These are phyloP conservation scores for Magnusiomyces ingens DNA, from an alignment of 1,139 yeast species.

Conservation along the genomic window DNA sequence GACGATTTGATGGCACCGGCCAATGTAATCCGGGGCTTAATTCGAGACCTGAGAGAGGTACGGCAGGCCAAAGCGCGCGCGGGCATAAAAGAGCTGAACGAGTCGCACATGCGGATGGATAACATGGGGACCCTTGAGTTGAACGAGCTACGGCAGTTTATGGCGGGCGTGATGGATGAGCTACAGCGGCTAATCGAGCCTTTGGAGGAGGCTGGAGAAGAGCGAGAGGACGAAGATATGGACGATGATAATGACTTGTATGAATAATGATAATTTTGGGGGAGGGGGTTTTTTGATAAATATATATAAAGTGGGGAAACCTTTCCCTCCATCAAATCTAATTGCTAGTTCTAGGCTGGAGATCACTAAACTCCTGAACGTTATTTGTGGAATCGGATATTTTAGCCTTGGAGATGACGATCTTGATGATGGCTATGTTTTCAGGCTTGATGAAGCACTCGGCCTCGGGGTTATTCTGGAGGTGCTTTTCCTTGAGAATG, in stretches of 20 bases:
- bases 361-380: conserved; percentile 28
- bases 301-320: too few relatives aligned
- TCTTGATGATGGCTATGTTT: conserved; percentile 57
- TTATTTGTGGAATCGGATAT: conserved; percentile 79
- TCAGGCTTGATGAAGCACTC: conserved; percentile 58
- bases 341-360: too few relatives aligned
- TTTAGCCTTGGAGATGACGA: conserved; percentile 58
- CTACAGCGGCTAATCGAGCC: conserved; percentile 47
- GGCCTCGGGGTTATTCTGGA: conserved; percentile 57
- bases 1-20: conserved; percentile 70
- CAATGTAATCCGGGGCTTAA: conserved; percentile 54
- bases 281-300: too few relatives aligned
- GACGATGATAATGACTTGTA: conserved; percentile 13
- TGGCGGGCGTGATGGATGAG: conserved; percentile 71
- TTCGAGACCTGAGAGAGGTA: conserved; percentile 82
- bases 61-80: conserved; percentile 73
- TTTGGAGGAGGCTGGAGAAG: conserved; percentile 28
- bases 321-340: too few relatives aligned
- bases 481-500: conserved; percentile 51
- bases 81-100: conserved; percentile 74
- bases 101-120: conserved; percentile 74
- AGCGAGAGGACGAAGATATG: conserved; percentile 10
- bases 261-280: background rate
- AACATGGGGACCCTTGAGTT: conserved; percentile 79
- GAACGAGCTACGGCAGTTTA: conserved; percentile 81